Evolutionary conservation across 2,329 filamentous ascomycete species (phyloP), one percentile per base, ranked within the genome.

Genomic region (Nigrospora osmanthi): DNA sequence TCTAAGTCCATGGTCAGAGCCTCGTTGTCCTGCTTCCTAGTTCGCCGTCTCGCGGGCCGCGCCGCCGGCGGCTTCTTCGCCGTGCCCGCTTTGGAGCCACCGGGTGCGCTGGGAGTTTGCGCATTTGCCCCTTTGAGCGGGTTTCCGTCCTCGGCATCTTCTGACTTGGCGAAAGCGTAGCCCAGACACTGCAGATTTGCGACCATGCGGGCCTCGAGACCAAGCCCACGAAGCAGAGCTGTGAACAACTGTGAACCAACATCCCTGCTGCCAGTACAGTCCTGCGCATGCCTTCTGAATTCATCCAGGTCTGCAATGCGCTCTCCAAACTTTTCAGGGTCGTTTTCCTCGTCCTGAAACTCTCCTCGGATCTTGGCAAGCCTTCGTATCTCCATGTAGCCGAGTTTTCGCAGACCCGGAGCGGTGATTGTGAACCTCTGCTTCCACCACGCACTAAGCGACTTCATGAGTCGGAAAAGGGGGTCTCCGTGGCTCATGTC

Each of bases 201-300:
- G 3, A 97, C 81, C 72, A 97, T 76, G 30, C 91, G 78, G 11
- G 88, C 80, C 56, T 96, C 89, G 3, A 97, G 69, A 0, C 87
- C 87, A 11, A 97, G 60, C 1, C 83, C 89, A 51, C 93, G 76
- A 17, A 96, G 62, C 9, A 98, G 67, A 3, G 89, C 87, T 0
- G 89, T 94, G 52, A 97, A 97, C 0, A 98, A 73, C 58, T 97
- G 90, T 0, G 87, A 84, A 0, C 89, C 90, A 3, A 93, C 75
- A 62, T 97, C 93, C 50, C 90, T 78, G 48, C 89, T 96, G 1
- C 93, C 93, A 48, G 81, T 72, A 55, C 87, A 88, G 31, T 70
- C 68, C 50, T 78, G 78, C 2, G 91, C 91, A 40, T 75, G 70
- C 17, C 75, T 67, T 33, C 83, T 79, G 49, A 96, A 90, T 5